Percentiles rank a stretch among this genome's conserved stretches.
phyloP scores from a whole-genome alignment of 129 eudicot species.

The Centaurea solstitialis region DNA sequence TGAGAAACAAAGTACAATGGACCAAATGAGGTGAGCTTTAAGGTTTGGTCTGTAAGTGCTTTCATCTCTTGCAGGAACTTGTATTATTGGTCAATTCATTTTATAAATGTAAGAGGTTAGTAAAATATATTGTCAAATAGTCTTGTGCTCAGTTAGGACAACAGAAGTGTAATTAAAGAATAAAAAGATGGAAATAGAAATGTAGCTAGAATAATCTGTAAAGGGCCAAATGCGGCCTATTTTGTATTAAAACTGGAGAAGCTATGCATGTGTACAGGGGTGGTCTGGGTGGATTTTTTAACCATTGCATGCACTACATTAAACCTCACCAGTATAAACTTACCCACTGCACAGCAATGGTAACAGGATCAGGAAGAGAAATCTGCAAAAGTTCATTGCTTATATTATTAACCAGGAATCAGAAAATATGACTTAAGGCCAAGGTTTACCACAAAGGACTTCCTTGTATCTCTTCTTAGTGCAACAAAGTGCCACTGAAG shows the following conservation, averaged over 20 bases:
- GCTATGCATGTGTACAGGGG: neutral
- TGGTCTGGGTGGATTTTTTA: neutral
- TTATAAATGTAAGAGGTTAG: neutral
- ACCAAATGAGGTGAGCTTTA: no score
- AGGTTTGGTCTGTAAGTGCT: neutral
- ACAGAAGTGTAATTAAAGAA: neutral
- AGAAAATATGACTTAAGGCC: conserved; percentile 1
- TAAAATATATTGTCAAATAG: conserved; percentile 8
- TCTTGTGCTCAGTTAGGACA: neutral
- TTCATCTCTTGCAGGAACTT: conserved; percentile 8
- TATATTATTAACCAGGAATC: neutral
- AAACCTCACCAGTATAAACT: conserved; percentile 9
- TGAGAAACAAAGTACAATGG: neutral
- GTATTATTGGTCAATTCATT: neutral
- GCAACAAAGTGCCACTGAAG: neutral
- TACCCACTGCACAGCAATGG: neutral
- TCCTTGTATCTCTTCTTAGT: neutral
- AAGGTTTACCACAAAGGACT: neutral
- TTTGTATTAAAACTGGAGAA: neutral
- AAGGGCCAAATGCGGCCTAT: neutral
- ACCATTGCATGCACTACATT: conserved; percentile 3
- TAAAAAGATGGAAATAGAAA: neutral
- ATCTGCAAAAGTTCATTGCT: conserved; percentile 7
- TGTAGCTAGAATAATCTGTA: neutral
- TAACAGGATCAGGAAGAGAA: neutral